A percentile compares a stretch with the other conserved stretches of the same genome.
phyloP scores from a whole-genome alignment of 768 basidiomycete species.

The Pleurotus pulmonarius region DNA sequence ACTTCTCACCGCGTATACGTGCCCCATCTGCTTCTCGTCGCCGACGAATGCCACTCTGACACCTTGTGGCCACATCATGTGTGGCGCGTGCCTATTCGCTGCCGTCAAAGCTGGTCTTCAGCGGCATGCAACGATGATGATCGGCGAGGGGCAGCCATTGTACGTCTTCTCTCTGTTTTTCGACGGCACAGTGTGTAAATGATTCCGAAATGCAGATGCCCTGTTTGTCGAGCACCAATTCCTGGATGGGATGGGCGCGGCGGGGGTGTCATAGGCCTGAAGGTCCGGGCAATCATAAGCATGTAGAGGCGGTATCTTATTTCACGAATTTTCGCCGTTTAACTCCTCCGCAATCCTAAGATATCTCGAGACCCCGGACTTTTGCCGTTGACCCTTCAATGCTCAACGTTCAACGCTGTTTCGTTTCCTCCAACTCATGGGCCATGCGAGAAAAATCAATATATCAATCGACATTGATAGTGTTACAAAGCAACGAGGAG shows the following conservation, averaged over 20 bases:
- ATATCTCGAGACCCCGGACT: no score
- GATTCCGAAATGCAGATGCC: conserved; percentile 40
- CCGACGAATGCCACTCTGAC: conserved; percentile 75
- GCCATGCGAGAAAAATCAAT: no score
- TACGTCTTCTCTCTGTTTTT: conserved; percentile 17
- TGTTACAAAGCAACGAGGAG: no score
- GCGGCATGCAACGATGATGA: conserved; percentile 32
- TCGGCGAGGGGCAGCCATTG: conserved; percentile 33
- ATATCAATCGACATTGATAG: no score
- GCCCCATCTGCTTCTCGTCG: conserved; percentile 77
- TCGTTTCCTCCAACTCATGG: no score
- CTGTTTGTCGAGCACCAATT: conserved; percentile 65
- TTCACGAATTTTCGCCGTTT: no score
- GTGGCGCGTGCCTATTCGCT: conserved; percentile 71
- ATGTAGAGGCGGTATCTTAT: conserved; percentile 18
- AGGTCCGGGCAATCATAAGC: conserved; percentile 40
- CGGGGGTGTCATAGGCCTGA: conserved; percentile 63
- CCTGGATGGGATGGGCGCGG: conserved; percentile 70
- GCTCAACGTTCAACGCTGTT: no score
- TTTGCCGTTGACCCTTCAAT: no score
- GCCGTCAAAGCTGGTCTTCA: conserved; percentile 63
- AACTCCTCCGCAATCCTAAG: no score
- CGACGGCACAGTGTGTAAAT: neutral
- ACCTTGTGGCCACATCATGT: conserved; percentile 78
- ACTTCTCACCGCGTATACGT: conserved; percentile 59